Base-by-base conservation (phyloP, 116 monocot species). In the Posidonia oceanica region DNA sequence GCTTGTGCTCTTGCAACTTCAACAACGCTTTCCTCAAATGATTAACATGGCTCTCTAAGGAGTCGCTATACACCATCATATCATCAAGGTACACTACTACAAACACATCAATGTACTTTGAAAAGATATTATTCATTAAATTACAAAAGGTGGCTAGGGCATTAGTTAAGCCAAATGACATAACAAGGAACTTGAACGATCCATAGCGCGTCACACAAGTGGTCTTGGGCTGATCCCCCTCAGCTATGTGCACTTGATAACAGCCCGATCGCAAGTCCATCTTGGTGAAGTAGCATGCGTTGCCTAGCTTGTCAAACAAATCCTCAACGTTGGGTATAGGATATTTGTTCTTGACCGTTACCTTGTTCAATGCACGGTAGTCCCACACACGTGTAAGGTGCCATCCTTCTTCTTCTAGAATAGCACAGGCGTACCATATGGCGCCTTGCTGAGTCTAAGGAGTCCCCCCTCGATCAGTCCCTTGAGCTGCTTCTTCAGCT, bases 91-190 rank as follows among this genome's bases (percentile, higher is more conserved):
- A 68, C 0, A 68, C 7, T 13, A 52, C 52, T 0, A 68, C 20
- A 13, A 68, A 68, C 0, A n/a, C 10, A 18, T 71, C 71, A n/a
- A 66, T 18, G 7, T 56, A 56, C 20, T 20, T 5, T 38, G n/a
- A 58, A 18, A 71, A 58, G 3, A 60, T 1, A 39, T 60, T 17
- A 23, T 60, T 72, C 63, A 61, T 72, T 10, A 73, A 8, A 2
- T 2, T 62, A 4, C 16, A 65, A 23, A 74, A 62, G 6, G 22
- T 74, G 13, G 65, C 36, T 14, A 36, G 61, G 20, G 37, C 39
- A 71, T 54, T 66, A 38, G 74, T 69, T 5, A 69, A 22, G 1
- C 54, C 69, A 69, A 69, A 69, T 15, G 55, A 54, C 69, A 69
- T 69, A 0, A 69, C 55, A 6, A 0, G 0, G 14, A 54, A 69